Percentiles rank a stretch among this genome's conserved stretches.
Conservation (phyloP, 345 rosid species). For the Pistacia atlantica region DNA sequence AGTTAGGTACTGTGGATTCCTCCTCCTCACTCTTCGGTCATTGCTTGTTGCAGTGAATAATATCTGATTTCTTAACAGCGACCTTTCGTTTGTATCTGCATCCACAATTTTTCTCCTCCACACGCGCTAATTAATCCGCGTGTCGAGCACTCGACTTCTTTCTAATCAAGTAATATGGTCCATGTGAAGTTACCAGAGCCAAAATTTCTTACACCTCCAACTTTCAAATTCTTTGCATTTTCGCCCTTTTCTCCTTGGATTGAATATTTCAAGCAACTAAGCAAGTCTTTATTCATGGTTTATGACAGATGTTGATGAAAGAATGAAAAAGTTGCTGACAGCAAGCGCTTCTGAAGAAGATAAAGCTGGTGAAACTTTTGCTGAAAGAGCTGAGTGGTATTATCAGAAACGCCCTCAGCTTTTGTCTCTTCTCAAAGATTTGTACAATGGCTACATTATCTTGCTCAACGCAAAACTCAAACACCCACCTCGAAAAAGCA, state of each 20-base stretch:
- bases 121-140: not conserved
- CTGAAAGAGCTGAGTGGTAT: conserved; percentile 70
- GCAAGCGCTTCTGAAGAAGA: conserved; percentile 31
- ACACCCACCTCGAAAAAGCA: not conserved
- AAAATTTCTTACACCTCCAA: not conserved
- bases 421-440: conserved; percentile 55
- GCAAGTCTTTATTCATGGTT: not conserved
- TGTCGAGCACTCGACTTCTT: not conserved
- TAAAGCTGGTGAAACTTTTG: conserved; percentile 52
- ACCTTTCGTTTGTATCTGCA: not conserved
- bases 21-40: not conserved
- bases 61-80: not conserved
- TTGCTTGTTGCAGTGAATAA: conserved; percentile 9
- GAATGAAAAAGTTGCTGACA: conserved; percentile 44
- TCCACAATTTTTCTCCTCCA: not conserved
- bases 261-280: not conserved
- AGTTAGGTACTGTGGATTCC: not conserved
- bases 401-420: conserved; percentile 70
- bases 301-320: conserved; percentile 51
- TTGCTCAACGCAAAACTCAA: conserved; percentile 31
- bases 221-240: conserved; percentile 5
- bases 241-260: not conserved
- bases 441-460: conserved; percentile 57
- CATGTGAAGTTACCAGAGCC: not conserved
- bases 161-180: not conserved